Base-by-base conservation (phyloP, 805 yeast species). In the Candida taoyuanica region DNA sequence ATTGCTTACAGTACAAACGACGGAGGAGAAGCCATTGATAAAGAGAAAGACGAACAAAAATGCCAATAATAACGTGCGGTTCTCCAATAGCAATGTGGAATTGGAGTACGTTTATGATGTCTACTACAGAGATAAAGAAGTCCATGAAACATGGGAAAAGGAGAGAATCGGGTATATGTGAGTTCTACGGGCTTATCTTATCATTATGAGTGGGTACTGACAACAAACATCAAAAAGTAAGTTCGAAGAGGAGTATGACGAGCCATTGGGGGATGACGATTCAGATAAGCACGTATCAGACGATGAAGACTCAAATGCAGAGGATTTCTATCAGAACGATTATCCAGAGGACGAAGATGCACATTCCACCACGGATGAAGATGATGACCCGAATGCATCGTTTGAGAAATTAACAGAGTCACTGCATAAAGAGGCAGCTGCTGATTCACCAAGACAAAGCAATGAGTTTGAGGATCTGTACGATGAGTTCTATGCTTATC, bases 281-380 rank as follows among this genome's bases (percentile, higher is more conserved):
- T 73, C 69, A 5, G 45, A 37, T 14, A 58, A 60, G n/a, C 59
- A 51, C 8, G 49, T 56, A 3, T 71, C 86, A 0, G 93, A 83
- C 48, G 87, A 85, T 51, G 91, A 84, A 45, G 94, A 85, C 54
- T 83, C 93, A 0, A 85, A 85, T 55, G 96, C 96, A 16, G 98
- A 91, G 63, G 87, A 85, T 39, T 89, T 80, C 54, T 91, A 91
- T 57, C 77, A 78, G 51, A 91, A 93, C 60, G 98, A 91, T 54
- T 91, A 91, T 54, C 98, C 98, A 0, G 95, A 87, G 32, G 96
- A 89, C 54, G 96, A 87, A 46, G 91, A 85, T 51, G 87, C 78
- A 3, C 55, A 50, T n/a, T 41, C 45, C 8, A 43, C 48, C 15
- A 40, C 46, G 4, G 47, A 40, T 18, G 48, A 50, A n/a, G 52